Conservation (phyloP, 345 rosid species). For the Isatis tinctoria region DNA sequence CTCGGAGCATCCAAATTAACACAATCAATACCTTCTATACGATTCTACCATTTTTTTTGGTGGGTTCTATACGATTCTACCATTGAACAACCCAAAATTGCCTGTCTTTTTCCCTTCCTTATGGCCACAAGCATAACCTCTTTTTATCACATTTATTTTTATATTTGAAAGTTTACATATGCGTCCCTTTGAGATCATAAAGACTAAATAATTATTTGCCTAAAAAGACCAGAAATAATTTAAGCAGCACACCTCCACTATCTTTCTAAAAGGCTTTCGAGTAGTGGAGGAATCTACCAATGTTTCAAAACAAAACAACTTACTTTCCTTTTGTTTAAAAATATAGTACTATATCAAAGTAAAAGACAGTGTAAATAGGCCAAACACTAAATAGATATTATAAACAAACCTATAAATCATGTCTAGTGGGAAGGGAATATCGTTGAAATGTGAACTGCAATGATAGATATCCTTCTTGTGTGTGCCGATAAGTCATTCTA, state of each 20-base stretch:
- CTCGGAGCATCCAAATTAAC: not conserved
- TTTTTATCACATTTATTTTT: not conserved
- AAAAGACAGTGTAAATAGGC: constrained; percentile 22
- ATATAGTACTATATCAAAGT: not conserved
- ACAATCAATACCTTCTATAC: not conserved
- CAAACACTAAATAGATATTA: constrained; percentile 21
- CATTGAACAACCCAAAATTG: not conserved
- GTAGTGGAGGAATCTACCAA: constrained; percentile 35
- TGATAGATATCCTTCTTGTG: constrained; percentile 10
- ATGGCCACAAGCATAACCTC: not conserved
- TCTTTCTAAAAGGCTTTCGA: constrained; percentile 12
- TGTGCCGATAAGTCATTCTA: constrained; percentile 18
- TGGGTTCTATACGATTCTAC: not conserved
- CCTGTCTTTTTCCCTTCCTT: not conserved
- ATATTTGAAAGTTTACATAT: not conserved
- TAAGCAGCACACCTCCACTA: constrained; percentile 30
- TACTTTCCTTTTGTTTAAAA: constrained; percentile 7
- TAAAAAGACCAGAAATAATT: constrained; percentile 3
- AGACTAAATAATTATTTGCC: constrained; percentile 7
- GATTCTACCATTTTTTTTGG: not conserved
- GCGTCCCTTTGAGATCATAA: constrained; percentile 19
- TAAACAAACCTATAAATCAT: constrained; percentile 23
- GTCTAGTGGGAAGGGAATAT: constrained; percentile 29
- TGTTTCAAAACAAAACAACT: constrained; percentile 24
- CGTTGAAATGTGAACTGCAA: constrained; percentile 8